Percentiles rank a stretch among this genome's conserved stretches.
Conservation (phyloP, 208 protist genomes). For the Crithidia thermophila region DNA sequence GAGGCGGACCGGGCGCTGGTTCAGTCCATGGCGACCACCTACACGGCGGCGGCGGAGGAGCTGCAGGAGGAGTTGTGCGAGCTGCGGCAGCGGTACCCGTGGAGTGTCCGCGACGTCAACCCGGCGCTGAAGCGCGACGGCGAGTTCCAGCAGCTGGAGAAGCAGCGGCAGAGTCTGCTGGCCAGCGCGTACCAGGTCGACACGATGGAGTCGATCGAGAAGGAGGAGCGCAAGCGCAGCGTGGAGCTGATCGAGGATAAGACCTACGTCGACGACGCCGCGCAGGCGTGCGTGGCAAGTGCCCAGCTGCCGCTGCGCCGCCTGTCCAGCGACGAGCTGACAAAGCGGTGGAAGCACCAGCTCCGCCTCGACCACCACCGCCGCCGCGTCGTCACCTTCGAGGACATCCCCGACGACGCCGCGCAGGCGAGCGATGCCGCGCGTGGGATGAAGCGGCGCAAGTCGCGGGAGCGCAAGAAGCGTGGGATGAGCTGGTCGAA, state of each 20-base stretch:
- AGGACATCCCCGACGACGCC: conserved; percentile 31
- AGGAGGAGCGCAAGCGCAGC: conserved; percentile 50
- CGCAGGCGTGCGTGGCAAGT: conserved; percentile 10
- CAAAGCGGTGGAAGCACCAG: conserved; percentile 42
- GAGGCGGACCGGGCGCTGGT: conserved; percentile 12
- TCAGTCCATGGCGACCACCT: neutral
- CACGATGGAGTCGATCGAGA: conserved; percentile 51
- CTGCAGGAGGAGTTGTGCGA: conserved; percentile 22
- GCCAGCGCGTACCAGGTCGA: conserved; percentile 28
- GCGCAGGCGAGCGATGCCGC: neutral
- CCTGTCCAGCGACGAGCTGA: conserved; percentile 41
- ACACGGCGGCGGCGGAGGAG: conserved; percentile 5
- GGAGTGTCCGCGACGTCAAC: conserved; percentile 59
- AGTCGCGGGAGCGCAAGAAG: conserved; percentile 34
- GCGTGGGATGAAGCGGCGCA: conserved; percentile 11
- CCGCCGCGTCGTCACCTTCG: conserved; percentile 44
- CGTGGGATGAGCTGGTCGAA: conserved; percentile 35
- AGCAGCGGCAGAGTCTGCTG: conserved; percentile 36
- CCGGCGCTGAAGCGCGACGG: conserved; percentile 41
- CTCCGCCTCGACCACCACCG: conserved; percentile 36
- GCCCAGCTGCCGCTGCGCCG: conserved; percentile 19
- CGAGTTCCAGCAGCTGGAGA: conserved; percentile 41
- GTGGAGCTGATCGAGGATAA: conserved; percentile 56
- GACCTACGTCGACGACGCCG: conserved; percentile 37
- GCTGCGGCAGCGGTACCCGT: conserved; percentile 38